These are phyloP conservation scores for Aquanectria penicillioides DNA, from an alignment of 2,329 filamentous ascomycete genomes.

Conservation along the genomic window DNA sequence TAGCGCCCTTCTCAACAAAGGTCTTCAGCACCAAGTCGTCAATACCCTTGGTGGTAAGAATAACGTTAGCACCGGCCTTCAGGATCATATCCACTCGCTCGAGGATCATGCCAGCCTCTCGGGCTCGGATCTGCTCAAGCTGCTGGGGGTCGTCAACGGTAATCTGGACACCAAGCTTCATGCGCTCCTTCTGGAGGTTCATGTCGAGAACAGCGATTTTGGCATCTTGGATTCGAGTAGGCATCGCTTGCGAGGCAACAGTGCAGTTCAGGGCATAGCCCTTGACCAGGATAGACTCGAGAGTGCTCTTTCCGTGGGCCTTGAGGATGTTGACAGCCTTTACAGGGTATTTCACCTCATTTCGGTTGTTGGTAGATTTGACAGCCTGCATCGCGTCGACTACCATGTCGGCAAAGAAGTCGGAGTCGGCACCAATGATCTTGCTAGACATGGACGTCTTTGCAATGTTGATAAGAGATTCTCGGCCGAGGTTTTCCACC, in stretches of 20 bases:
- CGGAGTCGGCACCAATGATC: slow-evolving; percentile 94
- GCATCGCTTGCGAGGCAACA: slow-evolving; percentile 98
- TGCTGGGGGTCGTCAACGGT: slow-evolving; percentile 98
- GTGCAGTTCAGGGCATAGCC: slow-evolving; percentile 99
- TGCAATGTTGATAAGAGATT: slow-evolving; percentile 92
- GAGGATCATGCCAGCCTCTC: slow-evolving; percentile 91
- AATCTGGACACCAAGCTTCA: slow-evolving; percentile 99
- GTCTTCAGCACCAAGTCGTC: slow-evolving; percentile 95
- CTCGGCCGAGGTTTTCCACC: slow-evolving; percentile 89
- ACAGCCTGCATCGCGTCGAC: slow-evolving; percentile 95
- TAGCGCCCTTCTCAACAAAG: slow-evolving; percentile 93
- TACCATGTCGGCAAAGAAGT: slow-evolving; percentile 97
- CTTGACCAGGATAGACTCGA: slow-evolving; percentile 90
- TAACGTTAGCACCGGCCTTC: slow-evolving; percentile 95
- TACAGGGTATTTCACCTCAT: slow-evolving; percentile 95
- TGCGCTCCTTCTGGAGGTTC: slow-evolving; percentile 98
- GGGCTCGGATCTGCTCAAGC: slow-evolving; percentile 93
- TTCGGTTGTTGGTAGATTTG: slow-evolving; percentile 90
- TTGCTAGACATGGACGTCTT: slow-evolving; percentile 99
- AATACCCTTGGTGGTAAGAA: slow-evolving; percentile 98
- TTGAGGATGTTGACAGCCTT: slow-evolving; percentile 99
- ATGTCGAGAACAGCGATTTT: slow-evolving; percentile 98
- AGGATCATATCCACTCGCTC: slow-evolving; percentile 97
- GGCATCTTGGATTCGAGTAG: slow-evolving; percentile 87
- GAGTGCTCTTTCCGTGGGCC: slow-evolving; percentile 92